Conservation (phyloP, 441 rosid species). For the Cnidoscolus chayamansa region DNA sequence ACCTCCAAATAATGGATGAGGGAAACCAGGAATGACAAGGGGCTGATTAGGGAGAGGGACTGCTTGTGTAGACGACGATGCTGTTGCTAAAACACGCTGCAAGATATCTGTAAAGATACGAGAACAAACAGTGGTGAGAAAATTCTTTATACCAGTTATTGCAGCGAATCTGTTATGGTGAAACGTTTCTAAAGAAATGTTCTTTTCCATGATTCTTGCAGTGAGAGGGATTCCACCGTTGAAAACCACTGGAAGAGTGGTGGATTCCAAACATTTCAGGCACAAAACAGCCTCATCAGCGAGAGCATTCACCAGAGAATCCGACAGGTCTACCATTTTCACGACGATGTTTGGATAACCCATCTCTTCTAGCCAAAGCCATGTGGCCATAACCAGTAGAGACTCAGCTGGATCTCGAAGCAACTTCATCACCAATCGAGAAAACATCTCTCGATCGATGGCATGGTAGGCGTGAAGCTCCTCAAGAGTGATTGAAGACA, state of each 20-base stretch:
- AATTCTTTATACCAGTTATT: constrained; percentile 47
- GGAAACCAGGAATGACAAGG: constrained; percentile 51
- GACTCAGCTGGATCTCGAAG: constrained; percentile 44
- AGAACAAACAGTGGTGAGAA: constrained; percentile 45
- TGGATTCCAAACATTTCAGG: constrained; percentile 29
- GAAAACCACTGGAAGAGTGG: neutral
- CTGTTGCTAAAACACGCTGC: constrained; percentile 20
- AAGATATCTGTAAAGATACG: constrained; percentile 51
- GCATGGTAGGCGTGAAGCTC: constrained; percentile 44
- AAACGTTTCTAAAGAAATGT: constrained; percentile 35
- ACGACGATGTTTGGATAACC: constrained; percentile 38
- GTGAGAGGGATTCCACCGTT: constrained; percentile 33
- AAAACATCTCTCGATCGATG: constrained; percentile 47
- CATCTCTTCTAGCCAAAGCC: constrained; percentile 66
- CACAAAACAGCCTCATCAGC: constrained; percentile 48
- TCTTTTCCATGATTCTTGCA: constrained; percentile 24
- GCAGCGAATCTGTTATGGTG: constrained; percentile 39
- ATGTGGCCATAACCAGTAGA: constrained; percentile 48
- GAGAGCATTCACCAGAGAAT: constrained; percentile 29
- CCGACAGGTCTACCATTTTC: constrained; percentile 27
- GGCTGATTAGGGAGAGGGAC: constrained; percentile 8
- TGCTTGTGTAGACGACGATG: neutral
- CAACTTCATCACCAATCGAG: constrained; percentile 36
- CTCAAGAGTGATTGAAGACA: constrained; percentile 34
- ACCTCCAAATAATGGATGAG: constrained; percentile 52